Conservation (phyloP, 805 yeast genomes). For the Grigorovia yakushimaensis region DNA sequence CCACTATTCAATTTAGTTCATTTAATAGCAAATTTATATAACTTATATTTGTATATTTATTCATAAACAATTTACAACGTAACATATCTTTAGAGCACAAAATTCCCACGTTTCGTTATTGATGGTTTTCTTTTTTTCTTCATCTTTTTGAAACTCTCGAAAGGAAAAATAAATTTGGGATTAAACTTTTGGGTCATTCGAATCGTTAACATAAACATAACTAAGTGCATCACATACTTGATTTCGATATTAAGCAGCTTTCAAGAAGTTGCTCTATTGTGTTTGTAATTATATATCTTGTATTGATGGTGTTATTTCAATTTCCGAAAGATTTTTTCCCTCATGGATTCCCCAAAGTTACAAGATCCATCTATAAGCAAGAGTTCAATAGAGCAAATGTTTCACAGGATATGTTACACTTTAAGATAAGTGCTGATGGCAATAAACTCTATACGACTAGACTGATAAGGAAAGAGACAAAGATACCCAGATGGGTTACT, state of each 20-base stretch:
- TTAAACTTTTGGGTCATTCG: background rate
- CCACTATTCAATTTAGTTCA: no score
- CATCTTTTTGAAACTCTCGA: background rate
- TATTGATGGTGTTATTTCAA: slow-evolving; percentile 54
- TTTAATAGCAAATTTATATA: no score
- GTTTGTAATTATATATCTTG: background rate
- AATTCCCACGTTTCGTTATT: no score
- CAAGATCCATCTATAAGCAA: slow-evolving; percentile 21
- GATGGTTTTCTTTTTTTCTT: no score
- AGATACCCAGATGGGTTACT: slow-evolving; percentile 68
- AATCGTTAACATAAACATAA: no score
- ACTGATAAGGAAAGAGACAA: slow-evolving; percentile 66
- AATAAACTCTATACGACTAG: slow-evolving; percentile 67
- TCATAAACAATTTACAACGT: no score
- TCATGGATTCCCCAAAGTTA: slow-evolving; percentile 61
- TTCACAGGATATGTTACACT: background rate
- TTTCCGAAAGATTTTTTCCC: slow-evolving; percentile 46
- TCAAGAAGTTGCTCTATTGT: no score
- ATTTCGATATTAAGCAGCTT: no score
- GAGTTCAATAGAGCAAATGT: slow-evolving; percentile 6
- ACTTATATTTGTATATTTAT: no score
- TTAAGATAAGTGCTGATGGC: slow-evolving; percentile 45
- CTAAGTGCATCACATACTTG: no score
- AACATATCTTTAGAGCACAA: no score
- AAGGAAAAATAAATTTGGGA: background rate